phyloP scores from a whole-genome alignment of 305 asterid species.

The Stenogyne calaminthoides region DNA sequence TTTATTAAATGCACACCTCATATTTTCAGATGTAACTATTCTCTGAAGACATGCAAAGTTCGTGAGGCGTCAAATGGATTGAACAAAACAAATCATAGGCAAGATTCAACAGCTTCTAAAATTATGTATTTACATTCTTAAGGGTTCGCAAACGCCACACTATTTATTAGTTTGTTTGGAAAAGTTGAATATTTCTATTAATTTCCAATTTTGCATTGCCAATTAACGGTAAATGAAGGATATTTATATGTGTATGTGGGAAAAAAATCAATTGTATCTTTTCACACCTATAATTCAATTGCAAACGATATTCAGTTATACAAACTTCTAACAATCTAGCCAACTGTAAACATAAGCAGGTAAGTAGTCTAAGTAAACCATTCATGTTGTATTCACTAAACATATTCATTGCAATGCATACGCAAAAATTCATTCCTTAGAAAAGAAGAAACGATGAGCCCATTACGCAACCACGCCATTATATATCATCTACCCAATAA shows the following conservation, averaged over 20 bases:
- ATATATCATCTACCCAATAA: slow-evolving; percentile 4
- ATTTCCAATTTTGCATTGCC: not conserved
- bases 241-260: no score
- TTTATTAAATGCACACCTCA: not conserved
- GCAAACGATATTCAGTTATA: not conserved
- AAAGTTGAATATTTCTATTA: no score
- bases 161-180: no score
- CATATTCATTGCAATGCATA: slow-evolving; percentile 1
- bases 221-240: not conserved
- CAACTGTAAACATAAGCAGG: not conserved
- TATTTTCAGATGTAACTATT: not conserved
- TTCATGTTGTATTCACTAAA: not conserved
- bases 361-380: not conserved
- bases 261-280: not conserved
- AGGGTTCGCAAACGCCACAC: no score
- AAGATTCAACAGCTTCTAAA: no score
- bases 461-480: not conserved
- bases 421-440: not conserved
- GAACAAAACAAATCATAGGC: no score
- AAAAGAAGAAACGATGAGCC: not conserved
- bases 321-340: not conserved
- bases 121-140: no score
- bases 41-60: not conserved
- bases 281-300: not conserved
- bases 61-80: not conserved